Base-by-base conservation (phyloP, 805 yeast species). In the Phaffomyces thermotolerans region DNA sequence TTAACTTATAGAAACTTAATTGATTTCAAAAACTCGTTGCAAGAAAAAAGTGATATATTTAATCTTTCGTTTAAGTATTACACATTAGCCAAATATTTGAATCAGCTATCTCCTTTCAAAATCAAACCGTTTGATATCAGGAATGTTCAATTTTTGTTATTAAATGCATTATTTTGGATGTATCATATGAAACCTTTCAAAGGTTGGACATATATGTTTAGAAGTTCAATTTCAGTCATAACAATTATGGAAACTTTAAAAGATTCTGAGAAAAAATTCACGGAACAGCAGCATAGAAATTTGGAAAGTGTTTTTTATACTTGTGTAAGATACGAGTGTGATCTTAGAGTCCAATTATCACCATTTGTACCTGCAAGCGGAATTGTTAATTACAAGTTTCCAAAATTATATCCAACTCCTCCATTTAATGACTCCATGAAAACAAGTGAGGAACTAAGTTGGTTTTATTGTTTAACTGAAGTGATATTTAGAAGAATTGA, bases 401-500 rank as follows among this genome's bases (percentile, higher is more conserved):
- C 53, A 24, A 39, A 43, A 22, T 25, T 54, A 4, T 56, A 54
- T 25, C 60, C 60, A 24, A 42, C 55, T 1, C 50, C 53, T 0
- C 58, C 60, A 4, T 29, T 52, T 9, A 52, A 52, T 31, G 47
- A 50, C 2, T 41, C 53, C 1, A n/a, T 46, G 37, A 46, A 40
- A 13, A 20, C 46, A 1, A 39, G 34, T 17, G 59, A 54, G 23
- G 57, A 56, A 36, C 40, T 49, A 7, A 45, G 56, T 29, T 56
- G 60, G 59, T 52, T 56, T 42, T 56, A 42, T 40, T 52, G 47
- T 34, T 35, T 56, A 3, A 56, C 60, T 3, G 60, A 54, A 39
- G 52, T 56, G 15, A 49, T 51, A 6, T 37, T 56, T 24, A 40
- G 60, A 39, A 54, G 50, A 38, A 36, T 56, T 23, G 60, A 56